Base-by-base conservation (phyloP, 345 rosid genomes). In the Firmiana major region DNA sequence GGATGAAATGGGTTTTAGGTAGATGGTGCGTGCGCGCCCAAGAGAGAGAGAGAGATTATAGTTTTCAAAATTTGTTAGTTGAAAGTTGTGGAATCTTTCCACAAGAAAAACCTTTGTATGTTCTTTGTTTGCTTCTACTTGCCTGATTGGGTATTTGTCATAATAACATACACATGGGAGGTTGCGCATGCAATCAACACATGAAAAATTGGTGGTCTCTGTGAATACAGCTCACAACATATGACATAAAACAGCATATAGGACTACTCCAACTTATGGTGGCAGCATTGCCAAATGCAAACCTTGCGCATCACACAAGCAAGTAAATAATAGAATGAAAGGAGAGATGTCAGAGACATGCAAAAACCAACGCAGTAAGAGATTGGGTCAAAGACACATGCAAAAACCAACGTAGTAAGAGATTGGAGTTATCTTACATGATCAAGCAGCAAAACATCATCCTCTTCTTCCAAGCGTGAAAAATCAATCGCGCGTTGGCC, bases 401-500 rank as follows among this genome's bases (percentile, higher is more conserved):
- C 63, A 81, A 24, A 67, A 77, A 48, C 63, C 63, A 66, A 42
- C 45, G 62, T 11, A 6, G 43, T 17, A 1, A 51, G 7, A 9
- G 16, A 42, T 36, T 26, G 21, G 54, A 57, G 43, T 42, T 21
- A 62, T 73, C 94, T 84, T 85, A 95, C 99, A 75, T 92, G 99
- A 81, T 95, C 99, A 59, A 95, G 98, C 80, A 95, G 78, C 71
- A 93, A 83, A 79, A 92, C 99, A 85, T 95, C 97, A 79, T 93
- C 97, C 79, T 93, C 99, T 82, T 93, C 99, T 82, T 95, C 99
- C 87, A 93, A 81, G 64, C 99, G 96, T 15, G 99, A 93, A 81
- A 93, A 93, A 80, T 95, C 99, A 34, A 95, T 93, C 0, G 99
- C 99, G 0, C 99, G 90, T 82, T 95, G 99, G 60, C 99, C 99